phyloP scores from a whole-genome alignment of 148 eudicot species.

The Dysphania ambrosioides region DNA sequence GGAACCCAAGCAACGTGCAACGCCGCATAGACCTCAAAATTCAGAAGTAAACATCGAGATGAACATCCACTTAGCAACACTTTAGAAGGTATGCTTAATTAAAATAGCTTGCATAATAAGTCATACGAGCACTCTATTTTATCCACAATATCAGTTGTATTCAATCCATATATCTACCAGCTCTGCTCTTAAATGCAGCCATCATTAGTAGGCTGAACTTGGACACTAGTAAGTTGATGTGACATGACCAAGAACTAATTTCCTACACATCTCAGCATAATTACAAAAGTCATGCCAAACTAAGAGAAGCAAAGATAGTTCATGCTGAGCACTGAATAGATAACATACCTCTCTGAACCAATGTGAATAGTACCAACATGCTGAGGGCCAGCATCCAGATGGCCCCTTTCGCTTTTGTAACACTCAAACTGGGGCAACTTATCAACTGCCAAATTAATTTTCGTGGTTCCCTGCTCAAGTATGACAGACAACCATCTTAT shows the following conservation, averaged over 20 bases:
- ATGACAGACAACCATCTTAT: background rate
- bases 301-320: background rate
- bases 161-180: background rate
- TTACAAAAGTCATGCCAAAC: background rate
- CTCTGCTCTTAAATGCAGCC: background rate
- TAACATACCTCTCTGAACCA: slow-evolving; percentile 81
- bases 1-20: no score
- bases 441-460: slow-evolving; percentile 90
- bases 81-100: background rate
- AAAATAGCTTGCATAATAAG: background rate
- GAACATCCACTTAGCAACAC: background rate
- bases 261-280: background rate
- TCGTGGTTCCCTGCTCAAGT: slow-evolving; percentile 78
- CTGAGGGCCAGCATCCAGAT: slow-evolving; percentile 70
- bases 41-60: background rate
- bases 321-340: slow-evolving; percentile 12
- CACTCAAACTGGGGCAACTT: slow-evolving; percentile 66
- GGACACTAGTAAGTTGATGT: background rate
- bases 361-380: slow-evolving; percentile 96
- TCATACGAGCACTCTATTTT: background rate
- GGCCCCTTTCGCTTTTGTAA: slow-evolving; percentile 40
- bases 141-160: background rate
- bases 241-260: background rate
- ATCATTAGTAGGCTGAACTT: background rate
- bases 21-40: no score